These are phyloP conservation scores for Candida fluviatilis DNA, from an alignment of 805 yeast genomes.

Conservation along the genomic window DNA sequence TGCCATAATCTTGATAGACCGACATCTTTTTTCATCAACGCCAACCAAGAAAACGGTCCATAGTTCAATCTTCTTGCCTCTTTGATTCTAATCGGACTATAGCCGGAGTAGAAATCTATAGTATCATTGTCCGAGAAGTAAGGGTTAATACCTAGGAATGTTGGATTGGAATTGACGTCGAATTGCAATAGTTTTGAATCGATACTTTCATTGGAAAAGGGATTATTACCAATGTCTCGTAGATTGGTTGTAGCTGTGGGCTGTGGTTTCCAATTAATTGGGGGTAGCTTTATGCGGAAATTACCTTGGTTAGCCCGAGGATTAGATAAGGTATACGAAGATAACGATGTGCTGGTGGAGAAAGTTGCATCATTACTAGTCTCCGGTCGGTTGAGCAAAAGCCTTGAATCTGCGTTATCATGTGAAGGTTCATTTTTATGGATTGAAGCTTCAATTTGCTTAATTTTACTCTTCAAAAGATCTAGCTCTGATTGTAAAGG, in stretches of 20 bases:
- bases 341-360: background rate
- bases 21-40: constrained; percentile 46
- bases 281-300: constrained; percentile 9
- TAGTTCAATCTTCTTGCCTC: constrained; percentile 38
- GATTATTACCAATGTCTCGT: background rate
- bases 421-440: background rate
- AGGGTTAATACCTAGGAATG: constrained; percentile 20
- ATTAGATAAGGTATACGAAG: constrained; percentile 1
- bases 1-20: constrained; percentile 11
- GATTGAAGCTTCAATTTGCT: constrained; percentile 37
- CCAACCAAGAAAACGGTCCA: constrained; percentile 51
- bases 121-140: constrained; percentile 23
- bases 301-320: background rate
- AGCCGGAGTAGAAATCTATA: constrained; percentile 40
- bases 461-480: constrained; percentile 35
- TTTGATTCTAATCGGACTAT: constrained; percentile 38
- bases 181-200: background rate
- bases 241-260: constrained; percentile 2
- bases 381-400: background rate
- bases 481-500: constrained; percentile 22
- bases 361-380: background rate
- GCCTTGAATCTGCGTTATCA: background rate
- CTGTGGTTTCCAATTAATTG: constrained; percentile 9
- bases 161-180: background rate
- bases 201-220: background rate